These are phyloP conservation scores for Cadophora sp. DNA, from an alignment of 2,329 filamentous ascomycete species.

Conservation along the genomic window DNA sequence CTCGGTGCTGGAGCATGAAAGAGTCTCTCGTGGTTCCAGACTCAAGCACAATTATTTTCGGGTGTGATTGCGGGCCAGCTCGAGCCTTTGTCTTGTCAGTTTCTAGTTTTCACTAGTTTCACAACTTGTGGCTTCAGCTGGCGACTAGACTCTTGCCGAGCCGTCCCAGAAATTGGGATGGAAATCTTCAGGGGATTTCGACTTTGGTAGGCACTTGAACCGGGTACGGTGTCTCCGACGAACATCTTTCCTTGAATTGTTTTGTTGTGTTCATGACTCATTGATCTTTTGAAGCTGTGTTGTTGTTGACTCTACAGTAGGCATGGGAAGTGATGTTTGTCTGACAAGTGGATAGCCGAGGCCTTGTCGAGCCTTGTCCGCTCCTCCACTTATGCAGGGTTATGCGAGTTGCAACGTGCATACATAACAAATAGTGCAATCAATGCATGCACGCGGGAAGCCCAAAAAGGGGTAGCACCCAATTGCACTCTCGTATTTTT, in stretches of 20 bases:
- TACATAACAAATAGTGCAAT: not conserved
- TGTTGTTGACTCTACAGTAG: not conserved
- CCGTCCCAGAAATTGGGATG: slow-evolving; percentile 6
- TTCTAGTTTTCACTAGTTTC: not conserved
- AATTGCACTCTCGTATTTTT: not conserved
- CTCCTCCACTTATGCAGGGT: not conserved
- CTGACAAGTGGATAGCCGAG: too few relatives aligned
- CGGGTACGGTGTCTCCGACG: too few relatives aligned
- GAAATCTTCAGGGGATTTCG: not conserved
- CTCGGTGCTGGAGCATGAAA: not conserved
- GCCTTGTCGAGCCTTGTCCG: too few relatives aligned
- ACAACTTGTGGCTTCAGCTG: slow-evolving; percentile 5
- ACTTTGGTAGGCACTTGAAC: not conserved
- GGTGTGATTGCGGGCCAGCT: not conserved
- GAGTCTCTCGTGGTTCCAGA: not conserved
- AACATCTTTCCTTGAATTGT: not conserved
- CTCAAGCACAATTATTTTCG: not conserved
- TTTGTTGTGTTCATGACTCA: not conserved
- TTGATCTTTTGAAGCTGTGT: not conserved
- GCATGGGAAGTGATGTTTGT: too few relatives aligned
- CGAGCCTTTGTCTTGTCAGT: not conserved
- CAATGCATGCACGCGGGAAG: not conserved
- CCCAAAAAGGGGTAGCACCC: not conserved
- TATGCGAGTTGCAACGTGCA: not conserved
- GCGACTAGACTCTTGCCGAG: slow-evolving; percentile 4